Evolutionary conservation across 2,329 filamentous ascomycete species (phyloP), one percentile per base, ranked within the genome.

Genomic region (Graphiopsis chlorocephala): DNA sequence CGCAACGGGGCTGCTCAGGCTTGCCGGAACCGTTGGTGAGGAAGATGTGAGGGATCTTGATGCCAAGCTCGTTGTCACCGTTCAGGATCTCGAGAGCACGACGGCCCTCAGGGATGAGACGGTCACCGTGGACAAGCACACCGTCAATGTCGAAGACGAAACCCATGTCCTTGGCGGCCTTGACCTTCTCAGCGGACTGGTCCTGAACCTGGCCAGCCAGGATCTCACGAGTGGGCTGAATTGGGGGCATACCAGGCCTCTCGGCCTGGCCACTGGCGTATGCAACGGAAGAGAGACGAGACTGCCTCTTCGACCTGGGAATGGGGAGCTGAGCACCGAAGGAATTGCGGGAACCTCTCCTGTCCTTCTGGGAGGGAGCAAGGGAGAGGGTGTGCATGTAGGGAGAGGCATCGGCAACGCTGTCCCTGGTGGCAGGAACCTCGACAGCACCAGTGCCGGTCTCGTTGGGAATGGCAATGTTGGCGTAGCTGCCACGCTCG

Each of bases 61-160:
- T 91, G 66, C 89, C 89, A 58, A 92, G 86, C 79, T 92, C 87
- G 78, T 90, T 90, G 78, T 90, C 88, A 56, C 88, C 89, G 77
- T 91, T 91, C 59, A 91, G 81, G 76, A 91, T 90, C 75, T 89
- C 85, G 45, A 91, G 84, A 15, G 85, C 86, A 65, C 85, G 83
- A 72, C 85, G 81, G 66, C 87, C 88, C 78, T 90, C 85, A 48
- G 87, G 87, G 68, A 91, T 91, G 65, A 90, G 79, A 65, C 88
- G 82, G 78, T 89, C 88, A 72, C 88, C 88, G 77, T 91, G 89
- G 64, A 91, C 89, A 26, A 92, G 82, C 65, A 92, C 89, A 80
- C 89, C 90, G 72, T 92, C 87, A 67, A 89, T 88, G 76, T 93
- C 90, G 73, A 93, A 93, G 72, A 88, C 90, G 69, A 93, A 93